A percentile compares a stretch with the other conserved stretches of the same genome.
These are phyloP conservation scores for Arthrobotrys entomopaga DNA, from an alignment of 2,329 filamentous ascomycete species.

Conservation along the genomic window DNA sequence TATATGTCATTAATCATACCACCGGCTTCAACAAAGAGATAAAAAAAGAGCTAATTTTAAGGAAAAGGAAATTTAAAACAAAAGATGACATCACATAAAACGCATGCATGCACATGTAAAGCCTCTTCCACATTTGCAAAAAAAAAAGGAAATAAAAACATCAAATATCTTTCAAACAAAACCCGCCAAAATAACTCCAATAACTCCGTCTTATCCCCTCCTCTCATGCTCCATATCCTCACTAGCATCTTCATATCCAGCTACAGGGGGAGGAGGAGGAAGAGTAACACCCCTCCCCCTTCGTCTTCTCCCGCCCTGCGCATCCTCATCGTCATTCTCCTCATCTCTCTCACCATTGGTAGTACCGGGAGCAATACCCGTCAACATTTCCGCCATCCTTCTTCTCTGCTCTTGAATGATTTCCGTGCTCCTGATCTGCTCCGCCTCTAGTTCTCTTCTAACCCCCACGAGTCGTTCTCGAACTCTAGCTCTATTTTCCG, in stretches of 20 bases:
- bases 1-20: too few species aligned
- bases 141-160: too few species aligned
- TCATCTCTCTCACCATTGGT: background rate
- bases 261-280: too few species aligned
- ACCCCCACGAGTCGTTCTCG: constrained; percentile 42
- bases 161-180: too few species aligned
- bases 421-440: constrained; percentile 47
- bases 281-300: background rate
- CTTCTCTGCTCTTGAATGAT: constrained; percentile 45
- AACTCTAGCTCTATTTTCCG: constrained; percentile 38
- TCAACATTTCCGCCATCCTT: constrained; percentile 35
- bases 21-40: too few species aligned
- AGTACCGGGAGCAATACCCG: background rate
- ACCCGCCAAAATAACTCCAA: too few species aligned
- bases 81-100: too few species aligned
- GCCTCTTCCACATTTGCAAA: too few species aligned
- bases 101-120: too few species aligned
- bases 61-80: too few species aligned
- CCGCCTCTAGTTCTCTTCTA: constrained; percentile 43
- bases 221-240: background rate
- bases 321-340: constrained; percentile 17
- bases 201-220: too few species aligned
- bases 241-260: constrained; percentile 2
- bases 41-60: too few species aligned
- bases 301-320: constrained; percentile 5